Conservation (phyloP, 2,329 filamentous ascomycete species). For the Neofusicoccum sp. region DNA sequence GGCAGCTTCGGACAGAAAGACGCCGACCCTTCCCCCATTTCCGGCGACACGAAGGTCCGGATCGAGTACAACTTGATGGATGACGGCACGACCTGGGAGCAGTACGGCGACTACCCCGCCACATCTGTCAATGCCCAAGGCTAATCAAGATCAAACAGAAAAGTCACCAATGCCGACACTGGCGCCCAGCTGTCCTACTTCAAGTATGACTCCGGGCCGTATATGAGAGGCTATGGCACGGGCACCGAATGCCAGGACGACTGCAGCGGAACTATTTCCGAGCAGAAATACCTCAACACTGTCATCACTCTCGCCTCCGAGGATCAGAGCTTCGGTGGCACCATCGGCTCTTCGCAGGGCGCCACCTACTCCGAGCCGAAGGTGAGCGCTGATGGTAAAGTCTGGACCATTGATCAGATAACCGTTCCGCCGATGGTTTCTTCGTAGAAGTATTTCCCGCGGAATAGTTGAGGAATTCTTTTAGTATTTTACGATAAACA, state of each 20-base stretch:
- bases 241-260: conserved; percentile 45
- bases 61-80: conserved; percentile 33
- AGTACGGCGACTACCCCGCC: conserved; percentile 25
- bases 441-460: too few relatives aligned
- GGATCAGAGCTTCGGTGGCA: conserved; percentile 32
- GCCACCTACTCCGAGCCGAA: conserved; percentile 2
- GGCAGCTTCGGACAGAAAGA: conserved; percentile 47
- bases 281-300: conserved; percentile 45
- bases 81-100: conserved; percentile 35
- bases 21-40: conserved; percentile 26
- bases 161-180: conserved; percentile 42
- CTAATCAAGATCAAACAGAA: neutral
- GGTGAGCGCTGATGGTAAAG: neutral
- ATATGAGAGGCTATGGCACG: conserved; percentile 45
- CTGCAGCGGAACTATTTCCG: conserved; percentile 42
- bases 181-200: conserved; percentile 40
- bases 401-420: conserved; percentile 17
- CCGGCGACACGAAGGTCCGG: conserved; percentile 36
- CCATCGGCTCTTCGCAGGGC: neutral
- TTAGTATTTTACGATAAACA: too few relatives aligned
- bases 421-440: neutral
- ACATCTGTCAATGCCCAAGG: neutral
- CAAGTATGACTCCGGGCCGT: conserved; percentile 36
- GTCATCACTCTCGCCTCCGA: conserved; percentile 41
- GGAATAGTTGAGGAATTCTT: too few relatives aligned